Conservation (phyloP, 371 early-diverging fungal genomes). For the Apophysomyces sp. region DNA sequence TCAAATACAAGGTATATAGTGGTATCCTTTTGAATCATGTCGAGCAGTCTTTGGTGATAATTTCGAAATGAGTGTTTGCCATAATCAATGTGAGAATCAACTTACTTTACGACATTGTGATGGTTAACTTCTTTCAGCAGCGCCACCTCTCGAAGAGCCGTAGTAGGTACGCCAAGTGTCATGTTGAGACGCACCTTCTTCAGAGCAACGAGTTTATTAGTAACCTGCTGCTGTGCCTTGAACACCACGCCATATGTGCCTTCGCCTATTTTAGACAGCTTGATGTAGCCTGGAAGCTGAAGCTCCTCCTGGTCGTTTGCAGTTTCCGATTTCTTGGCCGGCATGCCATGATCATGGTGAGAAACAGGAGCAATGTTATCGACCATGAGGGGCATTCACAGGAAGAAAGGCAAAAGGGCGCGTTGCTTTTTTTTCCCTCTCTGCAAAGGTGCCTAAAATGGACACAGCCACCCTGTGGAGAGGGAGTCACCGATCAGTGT, state of each 20-base stretch:
- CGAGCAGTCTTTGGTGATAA: conserved; percentile 64
- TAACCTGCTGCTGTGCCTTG: conserved; percentile 78
- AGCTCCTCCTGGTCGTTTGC: not conserved
- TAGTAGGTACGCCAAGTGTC: conserved; percentile 93
- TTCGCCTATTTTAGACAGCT: conserved; percentile 93
- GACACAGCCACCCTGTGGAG: not conserved
- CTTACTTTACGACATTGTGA: conserved; percentile 84
- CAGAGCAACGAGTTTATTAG: conserved; percentile 84
- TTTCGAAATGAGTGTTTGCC: not conserved
- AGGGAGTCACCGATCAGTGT: too few relatives aligned
- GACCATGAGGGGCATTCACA: not conserved
- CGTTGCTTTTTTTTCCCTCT: not conserved
- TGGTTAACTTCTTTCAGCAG: conserved; percentile 92
- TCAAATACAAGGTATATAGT: conserved; percentile 97
- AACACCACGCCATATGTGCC: conserved; percentile 97
- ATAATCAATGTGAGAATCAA: not conserved
- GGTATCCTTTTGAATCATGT: conserved; percentile 86
- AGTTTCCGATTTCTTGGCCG: not conserved
- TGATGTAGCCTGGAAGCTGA: conserved; percentile 53
- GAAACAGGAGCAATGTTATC: not conserved
- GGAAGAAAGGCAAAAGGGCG: not conserved
- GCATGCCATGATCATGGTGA: not conserved
- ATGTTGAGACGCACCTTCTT: conserved; percentile 92
- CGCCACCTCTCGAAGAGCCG: conserved; percentile 95
- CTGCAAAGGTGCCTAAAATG: not conserved